A percentile compares a stretch with the other conserved stretches of the same genome.
Evolutionary conservation across 192 early-diverging fungal genomes (phyloP).

Genomic region (Lunasporangiospora selenospora): DNA sequence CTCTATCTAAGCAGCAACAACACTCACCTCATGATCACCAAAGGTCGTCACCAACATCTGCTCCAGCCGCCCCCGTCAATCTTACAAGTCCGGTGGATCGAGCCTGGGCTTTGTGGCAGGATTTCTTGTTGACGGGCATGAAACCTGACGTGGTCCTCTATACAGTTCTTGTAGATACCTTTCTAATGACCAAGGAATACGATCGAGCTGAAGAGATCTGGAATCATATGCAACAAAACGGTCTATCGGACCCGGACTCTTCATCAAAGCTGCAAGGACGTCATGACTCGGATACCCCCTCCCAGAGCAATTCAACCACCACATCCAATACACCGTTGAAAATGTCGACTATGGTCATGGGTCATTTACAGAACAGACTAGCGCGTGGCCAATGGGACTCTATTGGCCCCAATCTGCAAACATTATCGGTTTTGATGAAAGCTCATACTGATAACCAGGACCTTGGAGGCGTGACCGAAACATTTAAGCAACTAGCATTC

Average conservation of each 20-base stretch:
- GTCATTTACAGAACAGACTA: too few species aligned
- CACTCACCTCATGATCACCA: not conserved
- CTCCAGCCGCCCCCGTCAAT: too few species aligned
- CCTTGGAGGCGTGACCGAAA: constrained; percentile 14
- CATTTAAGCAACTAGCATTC: too few species aligned
- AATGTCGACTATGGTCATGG: too few species aligned
- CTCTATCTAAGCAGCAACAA: not conserved
- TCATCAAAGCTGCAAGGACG: too few species aligned
- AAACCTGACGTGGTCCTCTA: constrained; percentile 39
- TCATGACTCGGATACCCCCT: too few species aligned
- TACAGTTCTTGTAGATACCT: constrained; percentile 16
- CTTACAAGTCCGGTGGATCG: constrained; percentile 1
- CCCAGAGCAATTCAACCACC: too few species aligned
- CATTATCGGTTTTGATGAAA: constrained; percentile 36
- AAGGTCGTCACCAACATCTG: not conserved
- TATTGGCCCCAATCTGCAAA: constrained; percentile 32
- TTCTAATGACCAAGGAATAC: constrained; percentile 31
- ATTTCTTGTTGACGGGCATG: constrained; percentile 38
- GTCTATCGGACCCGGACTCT: too few species aligned
- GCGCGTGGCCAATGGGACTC: too few species aligned
- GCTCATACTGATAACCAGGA: constrained; percentile 9
- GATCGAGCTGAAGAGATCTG: constrained; percentile 30
- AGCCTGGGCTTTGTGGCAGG: constrained; percentile 38
- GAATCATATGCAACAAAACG: constrained; percentile 25
- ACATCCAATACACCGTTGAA: too few species aligned